Evolutionary conservation across 2,329 filamentous ascomycete genomes (phyloP).

Genomic region (Orbilia ellipsospora): DNA sequence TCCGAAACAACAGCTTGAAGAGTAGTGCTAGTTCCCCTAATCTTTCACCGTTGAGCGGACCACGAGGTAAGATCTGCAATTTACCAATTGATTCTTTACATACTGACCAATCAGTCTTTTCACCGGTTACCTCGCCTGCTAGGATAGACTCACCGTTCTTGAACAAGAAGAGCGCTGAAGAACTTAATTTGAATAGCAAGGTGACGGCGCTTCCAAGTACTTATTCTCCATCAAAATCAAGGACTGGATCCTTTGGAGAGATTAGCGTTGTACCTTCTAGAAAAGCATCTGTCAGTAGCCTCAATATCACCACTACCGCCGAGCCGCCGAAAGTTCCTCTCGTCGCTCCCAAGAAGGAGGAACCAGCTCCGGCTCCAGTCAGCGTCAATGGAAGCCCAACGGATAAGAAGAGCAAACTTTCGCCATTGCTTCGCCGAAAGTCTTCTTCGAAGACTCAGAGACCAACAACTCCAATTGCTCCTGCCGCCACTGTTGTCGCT

Average conservation of each 20-base stretch:
- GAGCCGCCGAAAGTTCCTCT: constrained; percentile 19
- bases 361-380: constrained; percentile 18
- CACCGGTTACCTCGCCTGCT: constrained; percentile 23
- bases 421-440: constrained; percentile 45
- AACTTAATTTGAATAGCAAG: constrained; percentile 25
- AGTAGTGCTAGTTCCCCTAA: constrained; percentile 61
- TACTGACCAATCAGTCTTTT: constrained; percentile 30
- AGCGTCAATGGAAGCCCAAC: constrained; percentile 36
- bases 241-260: constrained; percentile 49
- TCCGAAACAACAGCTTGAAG: constrained; percentile 54
- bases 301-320: constrained; percentile 42
- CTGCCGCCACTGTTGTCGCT: constrained; percentile 55
- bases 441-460: constrained; percentile 40
- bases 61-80: constrained; percentile 44
- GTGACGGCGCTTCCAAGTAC: constrained; percentile 12
- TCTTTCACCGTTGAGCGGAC: constrained; percentile 59
- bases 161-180: constrained; percentile 42
- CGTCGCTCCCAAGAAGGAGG: constrained; percentile 18
- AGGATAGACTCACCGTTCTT: constrained; percentile 53
- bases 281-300: constrained; percentile 49
- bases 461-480: constrained; percentile 21
- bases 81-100: background rate
- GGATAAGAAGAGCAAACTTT: constrained; percentile 42
- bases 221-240: constrained; percentile 37
- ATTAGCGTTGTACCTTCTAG: constrained; percentile 33